phyloP scores from a whole-genome alignment of 2,329 filamentous ascomycete species.

The Neophaeococcomyces aloes region DNA sequence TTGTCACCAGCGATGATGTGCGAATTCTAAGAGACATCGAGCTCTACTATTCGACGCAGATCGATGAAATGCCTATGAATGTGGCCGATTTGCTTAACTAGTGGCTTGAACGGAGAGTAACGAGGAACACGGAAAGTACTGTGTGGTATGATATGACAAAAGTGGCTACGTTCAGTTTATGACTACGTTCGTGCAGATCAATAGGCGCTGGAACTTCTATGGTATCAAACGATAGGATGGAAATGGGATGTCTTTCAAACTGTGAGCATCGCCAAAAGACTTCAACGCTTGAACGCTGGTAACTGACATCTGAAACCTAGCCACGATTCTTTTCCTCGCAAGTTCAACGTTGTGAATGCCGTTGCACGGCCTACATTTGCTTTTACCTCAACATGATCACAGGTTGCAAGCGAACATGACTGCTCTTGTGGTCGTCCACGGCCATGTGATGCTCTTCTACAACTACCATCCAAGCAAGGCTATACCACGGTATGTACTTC shows the following conservation, averaged over 20 bases:
- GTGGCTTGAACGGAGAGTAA: constrained; percentile 6
- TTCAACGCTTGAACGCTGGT: no score
- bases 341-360: no score
- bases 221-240: constrained; percentile 4
- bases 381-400: no score
- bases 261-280: background rate
- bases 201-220: background rate
- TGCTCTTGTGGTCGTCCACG: no score
- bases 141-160: background rate
- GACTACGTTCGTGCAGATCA: background rate
- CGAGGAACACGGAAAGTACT: no score
- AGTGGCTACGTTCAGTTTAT: background rate
- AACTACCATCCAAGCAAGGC: no score
- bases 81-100: constrained; percentile 50
- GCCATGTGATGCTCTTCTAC: no score
- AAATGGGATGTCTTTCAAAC: constrained; percentile 8
- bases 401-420: no score
- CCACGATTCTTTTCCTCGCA: no score
- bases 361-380: no score
- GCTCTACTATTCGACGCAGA: constrained; percentile 91
- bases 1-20: constrained; percentile 95
- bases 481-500: no score
- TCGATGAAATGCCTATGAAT: constrained; percentile 99
- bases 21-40: constrained; percentile 96
- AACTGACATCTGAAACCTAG: no score